Percentiles rank a stretch among this genome's conserved stretches.
Conservation (phyloP, 257 asterid genomes). For the Ocimum tenuiflorum region DNA sequence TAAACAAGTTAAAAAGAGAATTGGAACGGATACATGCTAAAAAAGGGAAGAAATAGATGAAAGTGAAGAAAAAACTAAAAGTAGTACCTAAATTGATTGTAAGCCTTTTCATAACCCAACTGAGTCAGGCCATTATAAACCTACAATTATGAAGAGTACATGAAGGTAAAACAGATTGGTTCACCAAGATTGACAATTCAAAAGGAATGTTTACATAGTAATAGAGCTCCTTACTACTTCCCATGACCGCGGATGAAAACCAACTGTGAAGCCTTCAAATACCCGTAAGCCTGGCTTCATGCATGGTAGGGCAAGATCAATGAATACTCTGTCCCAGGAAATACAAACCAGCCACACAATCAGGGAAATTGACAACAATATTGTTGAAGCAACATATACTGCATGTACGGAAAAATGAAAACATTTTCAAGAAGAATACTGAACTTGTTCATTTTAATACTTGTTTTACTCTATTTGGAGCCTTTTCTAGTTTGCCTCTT, state of each 20-base stretch:
- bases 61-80: slow-evolving; percentile 1
- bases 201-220: slow-evolving; percentile 16
- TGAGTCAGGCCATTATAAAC: slow-evolving; percentile 93
- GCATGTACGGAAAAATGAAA: background rate
- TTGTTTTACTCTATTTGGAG: no score
- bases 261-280: slow-evolving; percentile 91
- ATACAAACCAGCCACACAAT: slow-evolving; percentile 17
- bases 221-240: slow-evolving; percentile 57
- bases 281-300: slow-evolving; percentile 71
- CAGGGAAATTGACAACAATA: background rate
- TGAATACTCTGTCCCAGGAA: slow-evolving; percentile 51
- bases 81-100: slow-evolving; percentile 65
- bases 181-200: slow-evolving; percentile 14
- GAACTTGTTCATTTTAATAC: no score
- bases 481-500: no score
- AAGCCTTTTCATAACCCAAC: slow-evolving; percentile 73
- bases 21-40: background rate
- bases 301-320: slow-evolving; percentile 92
- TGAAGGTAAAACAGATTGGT: slow-evolving; percentile 1
- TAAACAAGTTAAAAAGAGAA: background rate
- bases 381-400: background rate
- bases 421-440: background rate
- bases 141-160: slow-evolving; percentile 30
- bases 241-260: slow-evolving; percentile 90
- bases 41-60: background rate